These are phyloP conservation scores for Moricandia arvensis DNA, from an alignment of 345 rosid genomes.

Conservation along the genomic window DNA sequence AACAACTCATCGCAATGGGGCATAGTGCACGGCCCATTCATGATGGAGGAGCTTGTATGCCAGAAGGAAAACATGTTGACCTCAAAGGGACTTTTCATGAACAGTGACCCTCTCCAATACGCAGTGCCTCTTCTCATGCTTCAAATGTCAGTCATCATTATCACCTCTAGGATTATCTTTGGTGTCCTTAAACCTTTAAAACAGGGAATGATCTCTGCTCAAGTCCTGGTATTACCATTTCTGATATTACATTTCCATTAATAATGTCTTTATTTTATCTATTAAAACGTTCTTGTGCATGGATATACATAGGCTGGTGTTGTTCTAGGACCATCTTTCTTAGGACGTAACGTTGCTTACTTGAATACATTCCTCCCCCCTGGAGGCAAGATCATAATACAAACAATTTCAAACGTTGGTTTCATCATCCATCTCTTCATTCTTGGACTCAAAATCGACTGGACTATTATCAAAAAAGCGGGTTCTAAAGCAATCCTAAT, in stretches of 20 bases:
- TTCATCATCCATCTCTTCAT: constrained; percentile 39
- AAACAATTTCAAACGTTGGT: constrained; percentile 36
- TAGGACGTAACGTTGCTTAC: constrained; percentile 24
- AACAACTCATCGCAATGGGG: constrained; percentile 18
- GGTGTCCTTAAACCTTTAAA: constrained; percentile 27
- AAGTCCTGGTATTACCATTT: constrained; percentile 35
- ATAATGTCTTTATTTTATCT: background rate
- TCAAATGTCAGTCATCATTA: constrained; percentile 32
- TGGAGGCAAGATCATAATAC: constrained; percentile 29
- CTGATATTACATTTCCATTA: background rate
- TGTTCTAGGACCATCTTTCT: constrained; percentile 34
- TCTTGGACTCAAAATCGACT: constrained; percentile 33
- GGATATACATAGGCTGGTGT: constrained; percentile 28
- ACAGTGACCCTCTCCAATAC: constrained; percentile 32
- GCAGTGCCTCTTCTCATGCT: constrained; percentile 25
- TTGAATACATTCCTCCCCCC: constrained; percentile 16
- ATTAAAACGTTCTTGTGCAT: constrained; percentile 5
- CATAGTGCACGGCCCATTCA: constrained; percentile 28
- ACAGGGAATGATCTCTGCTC: constrained; percentile 41
- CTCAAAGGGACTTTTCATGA: constrained; percentile 33
- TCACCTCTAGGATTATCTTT: constrained; percentile 32
- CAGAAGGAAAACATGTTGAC: constrained; percentile 10
- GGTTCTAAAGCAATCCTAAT: constrained; percentile 31
- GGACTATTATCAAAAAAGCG: constrained; percentile 27
- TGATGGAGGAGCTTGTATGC: constrained; percentile 34